phyloP scores from a whole-genome alignment of 345 rosid species.

The Brassica rapa region DNA sequence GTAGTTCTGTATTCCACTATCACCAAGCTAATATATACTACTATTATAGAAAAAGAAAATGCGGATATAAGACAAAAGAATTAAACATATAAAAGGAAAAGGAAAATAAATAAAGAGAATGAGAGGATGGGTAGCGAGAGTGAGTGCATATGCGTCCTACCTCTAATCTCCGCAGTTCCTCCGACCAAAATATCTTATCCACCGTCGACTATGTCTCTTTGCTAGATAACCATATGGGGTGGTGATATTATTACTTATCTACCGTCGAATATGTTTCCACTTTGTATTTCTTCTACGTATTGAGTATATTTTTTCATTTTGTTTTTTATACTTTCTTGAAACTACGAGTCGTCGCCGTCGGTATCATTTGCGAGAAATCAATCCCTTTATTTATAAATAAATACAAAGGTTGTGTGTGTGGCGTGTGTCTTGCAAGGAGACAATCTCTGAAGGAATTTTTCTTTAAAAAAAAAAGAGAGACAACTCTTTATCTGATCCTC shows the following conservation, averaged over 20 bases:
- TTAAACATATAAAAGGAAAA: constrained; percentile 13
- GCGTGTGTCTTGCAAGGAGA: background rate
- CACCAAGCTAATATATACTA: background rate
- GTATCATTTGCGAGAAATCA: background rate
- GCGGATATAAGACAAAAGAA: constrained; percentile 6
- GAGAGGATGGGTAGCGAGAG: constrained; percentile 36
- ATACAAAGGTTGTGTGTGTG: background rate
- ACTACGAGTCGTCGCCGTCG: constrained; percentile 19
- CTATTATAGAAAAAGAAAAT: background rate
- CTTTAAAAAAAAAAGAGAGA: background rate
- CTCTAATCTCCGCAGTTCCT: constrained; percentile 23
- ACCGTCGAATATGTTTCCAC: background rate
- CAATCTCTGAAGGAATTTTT: constrained; percentile 20
- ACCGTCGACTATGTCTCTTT: constrained; percentile 24
- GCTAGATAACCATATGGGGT: background rate
- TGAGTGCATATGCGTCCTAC: constrained; percentile 30
- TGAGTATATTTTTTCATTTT: background rate
- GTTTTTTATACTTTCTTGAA: background rate
- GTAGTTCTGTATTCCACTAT: constrained; percentile 35
- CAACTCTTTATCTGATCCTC: constrained; percentile 2
- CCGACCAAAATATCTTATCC: constrained; percentile 28
- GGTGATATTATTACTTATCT: background rate
- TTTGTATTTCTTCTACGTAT: background rate
- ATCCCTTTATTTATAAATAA: background rate
- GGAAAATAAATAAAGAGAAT: background rate